These are phyloP conservation scores for Trypanosoma avium DNA, from an alignment of 208 protist species.

Conservation along the genomic window DNA sequence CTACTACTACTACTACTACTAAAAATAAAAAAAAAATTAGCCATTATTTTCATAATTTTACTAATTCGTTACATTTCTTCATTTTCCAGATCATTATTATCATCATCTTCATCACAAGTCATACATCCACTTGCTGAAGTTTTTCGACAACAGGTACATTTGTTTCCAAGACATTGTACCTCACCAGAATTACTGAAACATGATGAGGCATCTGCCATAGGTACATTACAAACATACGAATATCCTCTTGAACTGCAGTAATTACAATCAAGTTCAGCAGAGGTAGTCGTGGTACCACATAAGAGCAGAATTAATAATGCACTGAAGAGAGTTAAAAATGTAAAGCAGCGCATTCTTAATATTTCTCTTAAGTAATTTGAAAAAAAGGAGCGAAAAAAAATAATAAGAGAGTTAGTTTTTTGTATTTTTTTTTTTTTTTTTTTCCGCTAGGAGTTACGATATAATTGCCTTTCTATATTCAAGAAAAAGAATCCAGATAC, in stretches of 20 bases:
- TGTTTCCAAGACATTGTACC: constrained; percentile 22
- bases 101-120: constrained; percentile 20
- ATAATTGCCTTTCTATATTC: no score
- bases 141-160: constrained; percentile 32
- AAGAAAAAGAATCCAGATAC: no score
- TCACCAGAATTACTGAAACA: constrained; percentile 30
- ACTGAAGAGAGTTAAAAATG: constrained; percentile 2
- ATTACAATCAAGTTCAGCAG: constrained; percentile 28
- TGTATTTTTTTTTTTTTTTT: no score
- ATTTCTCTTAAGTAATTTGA: no score
- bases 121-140: constrained; percentile 21
- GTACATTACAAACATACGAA: constrained; percentile 41
- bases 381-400: no score
- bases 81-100: constrained; percentile 3
- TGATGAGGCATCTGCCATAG: constrained; percentile 22
- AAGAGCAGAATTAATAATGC: constrained; percentile 2
- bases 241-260: constrained; percentile 44
- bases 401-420: no score
- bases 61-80: constrained; percentile 20
- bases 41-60: not conserved
- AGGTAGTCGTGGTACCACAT: not conserved
- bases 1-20: not conserved
- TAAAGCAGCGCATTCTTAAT: constrained; percentile 1
- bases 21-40: not conserved
- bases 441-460: no score